A percentile compares a stretch with the other conserved stretches of the same genome.
Conservation (phyloP, 441 rosid genomes). For the Capsella rubella region DNA sequence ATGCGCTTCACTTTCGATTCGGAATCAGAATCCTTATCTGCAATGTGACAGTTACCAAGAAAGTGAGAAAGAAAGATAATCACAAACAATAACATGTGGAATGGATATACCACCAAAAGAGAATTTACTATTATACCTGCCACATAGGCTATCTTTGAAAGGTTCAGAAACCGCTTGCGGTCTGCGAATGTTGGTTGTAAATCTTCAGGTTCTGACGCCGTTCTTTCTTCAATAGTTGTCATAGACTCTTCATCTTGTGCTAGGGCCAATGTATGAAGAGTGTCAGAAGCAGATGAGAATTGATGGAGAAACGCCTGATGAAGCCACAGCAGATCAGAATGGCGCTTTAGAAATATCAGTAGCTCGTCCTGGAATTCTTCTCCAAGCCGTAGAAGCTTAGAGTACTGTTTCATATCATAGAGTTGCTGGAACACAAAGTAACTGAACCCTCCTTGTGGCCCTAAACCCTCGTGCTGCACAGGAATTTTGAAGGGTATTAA, state of each 20-base stretch:
- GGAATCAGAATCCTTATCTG: constrained; percentile 57
- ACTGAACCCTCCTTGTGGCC: constrained; percentile 93
- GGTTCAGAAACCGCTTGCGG: constrained; percentile 81
- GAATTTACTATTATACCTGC: constrained; percentile 59
- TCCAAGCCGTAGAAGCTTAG: constrained; percentile 90
- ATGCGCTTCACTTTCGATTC: constrained; percentile 65
- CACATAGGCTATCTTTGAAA: constrained; percentile 84
- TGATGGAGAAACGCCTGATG: constrained; percentile 89
- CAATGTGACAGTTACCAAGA: too few relatives aligned
- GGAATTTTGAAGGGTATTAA: constrained; percentile 12
- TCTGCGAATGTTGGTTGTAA: constrained; percentile 60
- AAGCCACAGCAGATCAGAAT: constrained; percentile 77
- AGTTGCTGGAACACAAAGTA: constrained; percentile 86
- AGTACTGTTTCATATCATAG: constrained; percentile 64
- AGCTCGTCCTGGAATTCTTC: constrained; percentile 94
- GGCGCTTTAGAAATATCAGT: constrained; percentile 71
- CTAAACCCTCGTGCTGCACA: constrained; percentile 86
- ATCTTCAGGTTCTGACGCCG: constrained; percentile 41
- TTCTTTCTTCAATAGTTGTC: constrained; percentile 55
- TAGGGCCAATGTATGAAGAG: constrained; percentile 80
- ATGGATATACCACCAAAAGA: neutral
- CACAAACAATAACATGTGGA: constrained; percentile 2
- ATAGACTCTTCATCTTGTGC: constrained; percentile 62
- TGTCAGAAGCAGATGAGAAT: constrained; percentile 85
- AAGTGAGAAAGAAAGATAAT: too few relatives aligned